Evolutionary conservation across 2,329 filamentous ascomycete species (phyloP), one percentile per base, ranked within the genome.

Genomic region (Teratosphaeria epicoccoides): DNA sequence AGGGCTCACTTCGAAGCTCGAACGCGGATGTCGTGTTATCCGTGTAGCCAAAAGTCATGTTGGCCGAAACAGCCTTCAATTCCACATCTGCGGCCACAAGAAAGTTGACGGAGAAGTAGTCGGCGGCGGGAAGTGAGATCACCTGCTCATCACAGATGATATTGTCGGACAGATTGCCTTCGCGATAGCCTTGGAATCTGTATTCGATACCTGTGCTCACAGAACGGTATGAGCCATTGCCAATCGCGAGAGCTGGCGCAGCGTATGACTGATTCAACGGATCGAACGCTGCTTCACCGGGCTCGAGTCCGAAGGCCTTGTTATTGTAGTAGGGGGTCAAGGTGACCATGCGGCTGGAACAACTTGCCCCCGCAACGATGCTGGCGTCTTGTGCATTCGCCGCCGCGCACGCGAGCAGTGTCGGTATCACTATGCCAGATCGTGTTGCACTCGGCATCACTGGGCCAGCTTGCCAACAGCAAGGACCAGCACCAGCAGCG

Each of bases 81-180:
- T 40, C 33, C n/a, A 40, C 33, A 53, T 72, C 70, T 2, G 68
- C 66, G 6, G 70, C 66, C n/a, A 68, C 68, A 14, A 71, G 67
- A 64, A 71, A 68, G 25, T 69, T 62, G 14, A 68, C 65, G 46
- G 65, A 67, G 52, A 70, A 63, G 46, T 72, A 72, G 43, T 59
- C 61, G 2, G 61, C 63, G 22, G 51, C 54, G 2, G 67, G 65
- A 3, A 68, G 60, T 4, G 49, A 52, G 23, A 71, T 57, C 14
- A 57, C 61, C 48, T 72, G 70, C 14, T 68, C 69, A 49, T 64
- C 56, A 1, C 65, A 63, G 12, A 71, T 64, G 2, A 68, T 59
- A 60, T 71, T 71, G 58, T 71, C 70, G n/a, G 3, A 20, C n/a
- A 28, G 26, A 33, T 68, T 59, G 24, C 68, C 68, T 23, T 55